phyloP scores from a whole-genome alignment of 1,284 basidiomycete genomes.

The Sporisorium sorghi region DNA sequence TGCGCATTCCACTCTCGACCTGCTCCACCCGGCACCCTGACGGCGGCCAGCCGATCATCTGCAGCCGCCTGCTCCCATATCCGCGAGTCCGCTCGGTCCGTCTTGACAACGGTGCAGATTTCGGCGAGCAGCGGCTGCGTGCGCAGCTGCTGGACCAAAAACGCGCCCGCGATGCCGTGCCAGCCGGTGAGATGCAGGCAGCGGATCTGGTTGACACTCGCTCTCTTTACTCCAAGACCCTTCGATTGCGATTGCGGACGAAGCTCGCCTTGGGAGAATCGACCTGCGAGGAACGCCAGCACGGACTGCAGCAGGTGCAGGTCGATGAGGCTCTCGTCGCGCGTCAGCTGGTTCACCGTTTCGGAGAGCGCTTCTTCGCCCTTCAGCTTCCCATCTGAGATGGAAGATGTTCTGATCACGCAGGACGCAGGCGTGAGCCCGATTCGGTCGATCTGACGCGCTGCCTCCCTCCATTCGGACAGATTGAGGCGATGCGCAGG shows the following conservation, averaged over 20 bases:
- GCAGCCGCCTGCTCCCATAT: constrained; percentile 40
- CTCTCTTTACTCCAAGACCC: not conserved
- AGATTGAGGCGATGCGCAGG: constrained; percentile 34
- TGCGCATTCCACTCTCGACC: not conserved
- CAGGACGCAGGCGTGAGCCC: not conserved
- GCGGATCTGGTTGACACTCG: constrained; percentile 15
- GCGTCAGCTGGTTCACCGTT: constrained; percentile 21
- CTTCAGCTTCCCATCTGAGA: not conserved
- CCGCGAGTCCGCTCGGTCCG: constrained; percentile 40
- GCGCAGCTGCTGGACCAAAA: constrained; percentile 40
- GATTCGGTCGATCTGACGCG: constrained; percentile 8
- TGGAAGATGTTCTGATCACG: not conserved
- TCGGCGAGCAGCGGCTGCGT: constrained; percentile 19
- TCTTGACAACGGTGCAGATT: constrained; percentile 37
- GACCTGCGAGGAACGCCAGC: constrained; percentile 13
- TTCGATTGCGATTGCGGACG: not conserved
- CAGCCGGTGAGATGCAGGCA: constrained; percentile 31
- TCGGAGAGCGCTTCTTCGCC: not conserved
- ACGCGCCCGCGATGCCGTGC: constrained; percentile 44
- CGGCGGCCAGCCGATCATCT: constrained; percentile 25
- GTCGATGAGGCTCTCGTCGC: constrained; percentile 43
- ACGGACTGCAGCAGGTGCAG: constrained; percentile 31
- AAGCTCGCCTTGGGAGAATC: not conserved
- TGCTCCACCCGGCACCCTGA: no score
- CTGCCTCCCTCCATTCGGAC: constrained; percentile 41